Evolutionary conservation across 768 basidiomycete genomes (phyloP).

Genomic region (Arthromyces matolae): DNA sequence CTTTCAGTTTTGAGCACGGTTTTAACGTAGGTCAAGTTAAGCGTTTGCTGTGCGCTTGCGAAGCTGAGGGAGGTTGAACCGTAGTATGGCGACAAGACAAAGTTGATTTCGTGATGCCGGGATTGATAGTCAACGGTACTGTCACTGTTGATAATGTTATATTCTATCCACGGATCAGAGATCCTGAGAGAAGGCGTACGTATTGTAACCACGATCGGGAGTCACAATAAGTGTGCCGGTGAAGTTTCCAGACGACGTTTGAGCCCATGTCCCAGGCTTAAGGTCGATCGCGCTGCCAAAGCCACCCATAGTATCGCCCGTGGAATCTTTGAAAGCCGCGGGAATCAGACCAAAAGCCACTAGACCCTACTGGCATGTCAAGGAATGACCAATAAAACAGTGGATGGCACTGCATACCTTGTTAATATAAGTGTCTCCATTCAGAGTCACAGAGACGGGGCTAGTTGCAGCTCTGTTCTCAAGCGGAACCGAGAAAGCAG

Average conservation of each 20-base stretch:
- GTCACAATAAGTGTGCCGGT: conserved; percentile 48
- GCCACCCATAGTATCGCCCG: conserved; percentile 58
- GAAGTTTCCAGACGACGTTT: conserved; percentile 31
- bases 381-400: background rate
- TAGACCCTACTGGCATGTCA: conserved; percentile 32
- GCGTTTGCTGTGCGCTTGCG: conserved; percentile 45
- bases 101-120: conserved; percentile 56
- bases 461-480: conserved; percentile 2
- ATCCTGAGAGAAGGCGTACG: conserved; percentile 32
- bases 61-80: conserved; percentile 42
- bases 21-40: conserved; percentile 45
- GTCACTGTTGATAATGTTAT: conserved; percentile 30
- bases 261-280: conserved; percentile 45
- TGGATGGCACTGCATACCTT: conserved; percentile 4
- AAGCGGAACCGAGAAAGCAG: conserved; percentile 1
- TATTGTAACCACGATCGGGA: conserved; percentile 56
- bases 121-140: conserved; percentile 58
- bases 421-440: conserved; percentile 13
- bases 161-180: background rate
- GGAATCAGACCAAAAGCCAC: conserved; percentile 63
- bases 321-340: conserved; percentile 51
- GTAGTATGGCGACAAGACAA: conserved; percentile 56
- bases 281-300: conserved; percentile 61
- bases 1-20: conserved; percentile 51
- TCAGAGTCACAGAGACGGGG: conserved; percentile 8